A percentile compares a stretch with the other conserved stretches of the same genome.
Evolutionary conservation across 2,329 filamentous ascomycete genomes (phyloP).

Genomic region (Geosmithia morbida): DNA sequence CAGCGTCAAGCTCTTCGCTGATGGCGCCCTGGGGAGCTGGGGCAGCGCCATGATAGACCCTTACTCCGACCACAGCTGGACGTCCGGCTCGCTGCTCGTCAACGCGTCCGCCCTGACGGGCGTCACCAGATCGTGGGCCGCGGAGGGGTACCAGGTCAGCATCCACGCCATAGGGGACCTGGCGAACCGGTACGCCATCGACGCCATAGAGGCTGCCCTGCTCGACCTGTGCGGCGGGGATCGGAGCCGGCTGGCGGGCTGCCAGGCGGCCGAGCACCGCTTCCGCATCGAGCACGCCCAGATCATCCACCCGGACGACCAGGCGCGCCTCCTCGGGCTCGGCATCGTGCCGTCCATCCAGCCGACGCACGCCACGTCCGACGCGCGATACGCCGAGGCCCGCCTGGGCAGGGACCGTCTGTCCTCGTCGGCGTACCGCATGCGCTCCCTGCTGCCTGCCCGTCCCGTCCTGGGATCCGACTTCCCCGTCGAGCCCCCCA

Average conservation of each 20-base stretch:
- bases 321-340: conserved; percentile 39
- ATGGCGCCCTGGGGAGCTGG: conserved; percentile 58
- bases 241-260: conserved; percentile 21
- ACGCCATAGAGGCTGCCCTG: conserved; percentile 45
- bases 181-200: conserved; percentile 49
- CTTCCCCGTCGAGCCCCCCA: conserved; percentile 57
- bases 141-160: conserved; percentile 50
- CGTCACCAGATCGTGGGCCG: conserved; percentile 43
- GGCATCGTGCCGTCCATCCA: conserved; percentile 56
- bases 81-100: conserved; percentile 50
- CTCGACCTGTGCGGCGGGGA: conserved; percentile 31
- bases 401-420: conserved; percentile 44
- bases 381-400: conserved; percentile 50
- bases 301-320: conserved; percentile 53
- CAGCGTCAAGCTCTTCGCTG: conserved; percentile 57
- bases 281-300: conserved; percentile 60
- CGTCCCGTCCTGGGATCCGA: conserved; percentile 50
- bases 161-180: conserved; percentile 61
- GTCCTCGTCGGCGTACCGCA: conserved; percentile 45
- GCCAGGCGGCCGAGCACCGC: conserved; percentile 34
- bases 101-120: conserved; percentile 43
- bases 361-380: conserved; percentile 57
- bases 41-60: conserved; percentile 59
- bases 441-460: conserved; percentile 43
- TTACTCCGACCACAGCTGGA: conserved; percentile 48